Base-by-base conservation (phyloP, 2,329 filamentous ascomycete genomes). In the Fusarium mundagurra region DNA sequence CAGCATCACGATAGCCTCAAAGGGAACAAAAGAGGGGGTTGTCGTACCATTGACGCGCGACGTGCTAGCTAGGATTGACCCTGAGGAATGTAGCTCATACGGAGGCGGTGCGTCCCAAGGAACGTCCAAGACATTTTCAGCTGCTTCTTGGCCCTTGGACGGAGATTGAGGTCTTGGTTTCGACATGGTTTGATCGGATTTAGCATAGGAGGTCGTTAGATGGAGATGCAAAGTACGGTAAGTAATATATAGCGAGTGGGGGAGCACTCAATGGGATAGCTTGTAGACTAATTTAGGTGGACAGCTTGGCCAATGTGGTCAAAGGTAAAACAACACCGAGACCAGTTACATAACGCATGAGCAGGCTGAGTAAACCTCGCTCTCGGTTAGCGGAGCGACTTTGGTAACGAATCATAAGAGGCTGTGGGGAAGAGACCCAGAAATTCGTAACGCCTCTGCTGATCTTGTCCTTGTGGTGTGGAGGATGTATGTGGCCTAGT, bases 381-480 rank as follows among this genome's bases (percentile, higher is more conserved):
- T 54, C 34, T 48, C 14, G 14, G 45, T 11, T 8, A 13, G 11
- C 10, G 8, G 3, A 54, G 18, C 20, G 34, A 29, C 10, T 3
- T 29, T n/a, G 20, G 20, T 17, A 29, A 5, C 51, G 34, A 39
- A 29, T 29, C 34, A 39, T 29, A 17, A 5, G 2, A n/a, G 8
- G 14, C 20, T 8, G 17, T 7, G 22, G n/a, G 8, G 24, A 39
- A 39, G 29, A 54, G 24, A 39, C 20, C 24, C 14, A 54, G 34
- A 11, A 22, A 29, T 27, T 17, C 11, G 14, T 14, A 29, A 9
- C 20, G n/a, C 8, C 16, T 10, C 11, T 24, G 50, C 33, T 27
- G 50, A 22, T 22, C 13, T 7, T 38, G 20, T 3, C 24, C 16
- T 39, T 2, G 11, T 0, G 4, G 4, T 2, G 11, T 0, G 4